A percentile compares a stretch with the other conserved stretches of the same genome.
These are phyloP conservation scores for Hemerocallis citrina DNA, from an alignment of 106 monocot species.

Conservation along the genomic window DNA sequence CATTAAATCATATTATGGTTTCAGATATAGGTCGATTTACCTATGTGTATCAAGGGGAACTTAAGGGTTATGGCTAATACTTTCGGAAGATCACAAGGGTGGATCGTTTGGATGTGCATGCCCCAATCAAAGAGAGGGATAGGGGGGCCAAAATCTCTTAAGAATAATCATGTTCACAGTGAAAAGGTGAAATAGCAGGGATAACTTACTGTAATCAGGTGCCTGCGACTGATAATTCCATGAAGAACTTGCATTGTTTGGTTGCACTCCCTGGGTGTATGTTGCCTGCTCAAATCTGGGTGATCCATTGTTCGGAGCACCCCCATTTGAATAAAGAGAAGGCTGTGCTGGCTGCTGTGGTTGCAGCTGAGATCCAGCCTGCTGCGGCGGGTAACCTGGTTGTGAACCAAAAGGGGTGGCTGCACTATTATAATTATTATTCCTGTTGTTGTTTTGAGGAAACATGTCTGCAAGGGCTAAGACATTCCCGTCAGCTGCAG, in stretches of 20 bases:
- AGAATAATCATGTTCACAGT: no score
- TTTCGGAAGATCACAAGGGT: no score
- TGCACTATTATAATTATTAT: constrained; percentile 17
- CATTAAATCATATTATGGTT: no score
- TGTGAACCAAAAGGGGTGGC: constrained; percentile 14
- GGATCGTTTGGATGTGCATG: no score
- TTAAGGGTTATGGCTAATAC: no score
- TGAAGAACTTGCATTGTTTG: constrained; percentile 13
- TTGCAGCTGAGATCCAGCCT: constrained; percentile 23
- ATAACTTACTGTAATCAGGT: constrained; percentile 31
- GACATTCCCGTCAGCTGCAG: constrained; percentile 60
- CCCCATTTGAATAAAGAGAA: constrained; percentile 41
- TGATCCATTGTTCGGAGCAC: constrained; percentile 5
- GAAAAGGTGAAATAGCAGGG: no score
- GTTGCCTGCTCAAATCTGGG: constrained; percentile 15
- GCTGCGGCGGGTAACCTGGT: constrained; percentile 21
- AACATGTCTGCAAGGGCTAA: constrained; percentile 88
- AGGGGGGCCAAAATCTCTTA: no score
- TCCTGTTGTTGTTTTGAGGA: constrained; percentile 33
- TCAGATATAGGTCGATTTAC: no score
- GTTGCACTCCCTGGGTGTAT: constrained; percentile 18
- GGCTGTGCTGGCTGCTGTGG: constrained; percentile 22
- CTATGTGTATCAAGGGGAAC: no score
- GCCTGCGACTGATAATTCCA: constrained; percentile 41
- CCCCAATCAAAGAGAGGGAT: no score